These are phyloP conservation scores for Zygosaccharomyces gambellarensis DNA, from an alignment of 805 yeast species.

Conservation along the genomic window DNA sequence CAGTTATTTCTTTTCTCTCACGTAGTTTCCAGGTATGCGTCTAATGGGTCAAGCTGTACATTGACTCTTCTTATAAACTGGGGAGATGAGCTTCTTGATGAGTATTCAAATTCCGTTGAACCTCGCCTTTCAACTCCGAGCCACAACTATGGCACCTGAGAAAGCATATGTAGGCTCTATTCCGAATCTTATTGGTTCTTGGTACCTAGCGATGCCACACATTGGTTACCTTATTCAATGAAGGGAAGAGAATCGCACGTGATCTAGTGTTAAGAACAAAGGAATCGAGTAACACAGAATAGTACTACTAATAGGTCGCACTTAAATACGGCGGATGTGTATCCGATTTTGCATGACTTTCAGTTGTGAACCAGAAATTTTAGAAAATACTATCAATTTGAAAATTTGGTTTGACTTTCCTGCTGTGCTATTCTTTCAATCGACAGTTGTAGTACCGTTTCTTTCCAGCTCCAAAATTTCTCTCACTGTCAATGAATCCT, in stretches of 20 bases:
- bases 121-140: constrained; percentile 1
- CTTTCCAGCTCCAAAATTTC: constrained; percentile 17
- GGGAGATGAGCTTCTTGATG: constrained; percentile 1
- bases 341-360: neutral
- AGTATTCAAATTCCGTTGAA: neutral
- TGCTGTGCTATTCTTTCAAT: neutral
- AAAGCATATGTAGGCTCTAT: neutral
- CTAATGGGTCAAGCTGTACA: neutral
- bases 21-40: neutral
- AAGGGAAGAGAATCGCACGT: constrained; percentile 1
- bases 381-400: too few relatives aligned
- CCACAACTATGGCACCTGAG: constrained; percentile 4
- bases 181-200: neutral
- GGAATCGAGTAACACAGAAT: neutral
- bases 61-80: constrained; percentile 4
- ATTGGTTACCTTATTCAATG: neutral
- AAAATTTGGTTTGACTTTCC: too few relatives aligned
- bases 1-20: neutral
- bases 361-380: too few relatives aligned
- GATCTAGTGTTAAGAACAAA: neutral
- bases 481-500: constrained; percentile 11
- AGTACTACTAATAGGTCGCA: too few relatives aligned
- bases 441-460: constrained; percentile 1
- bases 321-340: neutral
- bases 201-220: neutral